These are phyloP conservation scores for Paramecium bursaria DNA, from an alignment of 73 alveolate species.

Conservation along the genomic window DNA sequence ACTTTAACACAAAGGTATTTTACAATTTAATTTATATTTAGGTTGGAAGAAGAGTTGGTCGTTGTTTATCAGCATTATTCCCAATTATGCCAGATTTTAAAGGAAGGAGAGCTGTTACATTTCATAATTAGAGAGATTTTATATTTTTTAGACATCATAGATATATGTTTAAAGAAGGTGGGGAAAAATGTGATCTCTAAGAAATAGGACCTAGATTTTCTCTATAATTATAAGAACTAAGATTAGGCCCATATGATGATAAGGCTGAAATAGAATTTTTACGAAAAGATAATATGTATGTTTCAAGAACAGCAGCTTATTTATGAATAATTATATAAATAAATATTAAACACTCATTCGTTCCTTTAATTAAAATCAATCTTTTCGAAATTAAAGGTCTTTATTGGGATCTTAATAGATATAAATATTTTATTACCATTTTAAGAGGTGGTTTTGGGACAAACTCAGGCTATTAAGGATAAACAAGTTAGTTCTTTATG, in stretches of 20 bases:
- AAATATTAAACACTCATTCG: no score
- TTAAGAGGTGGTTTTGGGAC: no score
- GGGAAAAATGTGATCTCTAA: constrained; percentile 63
- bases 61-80: constrained; percentile 95
- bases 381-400: no score
- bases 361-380: no score
- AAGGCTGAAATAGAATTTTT: constrained; percentile 70
- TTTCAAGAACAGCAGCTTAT: constrained; percentile 65
- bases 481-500: no score
- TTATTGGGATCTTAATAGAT: no score
- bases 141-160: constrained; percentile 72
- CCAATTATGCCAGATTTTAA: constrained; percentile 80
- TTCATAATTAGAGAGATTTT: constrained; percentile 70
- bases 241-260: constrained; percentile 62
- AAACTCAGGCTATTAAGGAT: no score
- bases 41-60: constrained; percentile 97
- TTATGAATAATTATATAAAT: no score
- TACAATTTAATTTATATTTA: no score
- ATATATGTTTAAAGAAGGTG: constrained; percentile 59
- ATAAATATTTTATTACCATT: no score
- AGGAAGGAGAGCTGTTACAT: constrained; percentile 69
- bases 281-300: constrained; percentile 68
- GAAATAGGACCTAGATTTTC: constrained; percentile 73
- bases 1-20: constrained; percentile 96
- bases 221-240: constrained; percentile 47